Evolutionary conservation across 768 basidiomycete genomes (phyloP), one percentile per base, ranked within the genome.

Genomic region (Pleurotus platypus): DNA sequence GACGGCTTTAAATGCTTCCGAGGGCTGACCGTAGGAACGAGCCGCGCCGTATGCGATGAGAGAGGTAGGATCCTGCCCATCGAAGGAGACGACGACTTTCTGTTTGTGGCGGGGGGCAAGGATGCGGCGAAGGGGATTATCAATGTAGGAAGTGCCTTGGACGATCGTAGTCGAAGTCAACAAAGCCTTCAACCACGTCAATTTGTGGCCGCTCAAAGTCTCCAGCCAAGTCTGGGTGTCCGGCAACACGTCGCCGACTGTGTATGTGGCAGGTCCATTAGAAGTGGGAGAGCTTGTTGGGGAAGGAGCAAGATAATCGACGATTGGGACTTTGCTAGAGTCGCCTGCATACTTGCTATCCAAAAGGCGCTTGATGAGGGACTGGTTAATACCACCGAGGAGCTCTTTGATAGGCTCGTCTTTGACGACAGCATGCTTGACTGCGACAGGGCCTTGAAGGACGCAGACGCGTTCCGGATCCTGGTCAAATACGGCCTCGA

Each of bases 391-490:
- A 72, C 88, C 89, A 53, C 92, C 94, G 49, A 99, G 82, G 55
- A 99, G 78, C 27, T 96, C 90, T 64, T 88, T 90, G 70, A 98
- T 89, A 5, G 97, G 94, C 71, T 96, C 93, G 65, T 99, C 94
- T 72, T 94, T 96, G 66, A 85, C 76, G 42, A 77, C 85, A 7
- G 92, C 86, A 72, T 93, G 86, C 71, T 91, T 94, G 60, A 85
- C 93, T 1, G 97, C 94, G 49, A 99, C 89, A 12, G 97, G 97
- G 18, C 97, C 97, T 73, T 97, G 94, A 53, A 99, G 84, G 64
- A 99, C 96, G 67, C 94, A 96, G 24, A 98, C 95, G 60, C 97
- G 89, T 71, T 99, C 92, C 22, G 96, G 96, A 71, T 98, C 97
- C 74, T 96, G 94, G 73, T 98, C 97, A 67, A 98, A 97, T 42